A percentile compares a stretch with the other conserved stretches of the same genome.
Conservation (phyloP, 306 rosid genomes). For the Sechiopsis laciniata region DNA sequence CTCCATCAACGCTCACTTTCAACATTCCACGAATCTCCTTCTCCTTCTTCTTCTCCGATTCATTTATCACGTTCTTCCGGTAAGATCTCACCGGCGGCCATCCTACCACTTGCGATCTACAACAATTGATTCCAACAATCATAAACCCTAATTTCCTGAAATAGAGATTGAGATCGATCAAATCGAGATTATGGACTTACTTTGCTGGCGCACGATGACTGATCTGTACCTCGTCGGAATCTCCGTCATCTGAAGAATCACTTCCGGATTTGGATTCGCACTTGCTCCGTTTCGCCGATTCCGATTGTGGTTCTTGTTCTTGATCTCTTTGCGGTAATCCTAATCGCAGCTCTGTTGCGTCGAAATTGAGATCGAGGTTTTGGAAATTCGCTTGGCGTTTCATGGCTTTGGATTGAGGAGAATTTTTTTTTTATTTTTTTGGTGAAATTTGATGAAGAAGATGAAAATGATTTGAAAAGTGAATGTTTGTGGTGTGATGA, state of each 20-base stretch:
- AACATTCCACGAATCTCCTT: background rate
- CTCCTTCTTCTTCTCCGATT: background rate
- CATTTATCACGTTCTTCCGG: slow-evolving; percentile 1
- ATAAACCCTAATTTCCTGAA: background rate
- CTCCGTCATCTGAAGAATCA: slow-evolving; percentile 5
- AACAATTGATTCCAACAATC: background rate
- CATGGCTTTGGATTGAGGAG: background rate
- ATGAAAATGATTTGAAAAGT: background rate
- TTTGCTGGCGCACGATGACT: background rate
- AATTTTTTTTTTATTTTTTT: background rate
- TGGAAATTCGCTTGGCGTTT: background rate
- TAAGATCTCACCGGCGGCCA: slow-evolving; percentile 18
- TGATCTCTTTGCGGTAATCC: background rate
- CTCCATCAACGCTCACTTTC: slow-evolving; percentile 22
- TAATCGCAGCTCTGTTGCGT: slow-evolving; percentile 6
- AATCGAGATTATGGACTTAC: background rate
- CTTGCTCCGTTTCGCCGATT: background rate
- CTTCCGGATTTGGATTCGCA: slow-evolving; percentile 3
- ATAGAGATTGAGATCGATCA: background rate
- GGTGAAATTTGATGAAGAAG: background rate
- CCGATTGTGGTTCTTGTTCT: background rate
- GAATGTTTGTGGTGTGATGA: background rate
- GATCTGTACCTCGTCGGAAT: background rate
- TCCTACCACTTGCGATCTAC: slow-evolving; percentile 18
- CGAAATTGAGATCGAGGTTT: slow-evolving; percentile 13